These are phyloP conservation scores for Collybiopsis confluens DNA, from an alignment of 768 basidiomycete species.

Conservation along the genomic window DNA sequence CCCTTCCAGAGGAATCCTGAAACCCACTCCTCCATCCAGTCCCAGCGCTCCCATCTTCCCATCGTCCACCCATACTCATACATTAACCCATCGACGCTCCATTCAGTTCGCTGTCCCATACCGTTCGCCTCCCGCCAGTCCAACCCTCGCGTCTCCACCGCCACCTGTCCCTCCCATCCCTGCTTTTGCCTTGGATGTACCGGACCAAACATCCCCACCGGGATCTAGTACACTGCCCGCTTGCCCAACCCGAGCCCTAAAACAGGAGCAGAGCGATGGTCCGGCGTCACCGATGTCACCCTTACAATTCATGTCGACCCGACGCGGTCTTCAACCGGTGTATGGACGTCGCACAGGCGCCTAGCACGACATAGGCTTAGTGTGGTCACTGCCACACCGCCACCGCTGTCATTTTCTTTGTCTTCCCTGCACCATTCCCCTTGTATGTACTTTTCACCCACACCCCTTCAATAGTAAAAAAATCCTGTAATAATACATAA, in stretches of 20 bases:
- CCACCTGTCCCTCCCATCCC: constrained; percentile 59
- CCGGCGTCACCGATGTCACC: neutral
- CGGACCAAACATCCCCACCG: too few species aligned
- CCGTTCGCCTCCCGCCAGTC: constrained; percentile 48
- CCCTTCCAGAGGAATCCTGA: neutral
- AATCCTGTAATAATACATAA: too few species aligned
- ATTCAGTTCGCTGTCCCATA: constrained; percentile 36
- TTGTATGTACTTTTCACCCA: too few species aligned
- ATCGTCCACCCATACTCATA: neutral
- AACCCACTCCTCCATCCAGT: constrained; percentile 3
- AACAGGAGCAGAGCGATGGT: neutral
- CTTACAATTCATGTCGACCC: neutral
- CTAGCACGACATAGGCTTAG: neutral
- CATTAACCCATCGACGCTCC: constrained; percentile 24
- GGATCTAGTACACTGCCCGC: neutral
- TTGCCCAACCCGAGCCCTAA: neutral
- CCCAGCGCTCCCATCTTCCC: neutral
- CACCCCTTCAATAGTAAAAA: too few species aligned
- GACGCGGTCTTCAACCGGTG: neutral
- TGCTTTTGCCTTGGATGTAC: constrained; percentile 35
- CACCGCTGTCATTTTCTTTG: too few species aligned
- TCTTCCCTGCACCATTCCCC: too few species aligned
- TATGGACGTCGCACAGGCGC: neutral
- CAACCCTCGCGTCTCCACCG: constrained; percentile 35
- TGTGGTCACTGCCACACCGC: neutral